Conservation (phyloP, 495 filamentous ascomycete genomes). For the Aspergillus taichungensis region DNA sequence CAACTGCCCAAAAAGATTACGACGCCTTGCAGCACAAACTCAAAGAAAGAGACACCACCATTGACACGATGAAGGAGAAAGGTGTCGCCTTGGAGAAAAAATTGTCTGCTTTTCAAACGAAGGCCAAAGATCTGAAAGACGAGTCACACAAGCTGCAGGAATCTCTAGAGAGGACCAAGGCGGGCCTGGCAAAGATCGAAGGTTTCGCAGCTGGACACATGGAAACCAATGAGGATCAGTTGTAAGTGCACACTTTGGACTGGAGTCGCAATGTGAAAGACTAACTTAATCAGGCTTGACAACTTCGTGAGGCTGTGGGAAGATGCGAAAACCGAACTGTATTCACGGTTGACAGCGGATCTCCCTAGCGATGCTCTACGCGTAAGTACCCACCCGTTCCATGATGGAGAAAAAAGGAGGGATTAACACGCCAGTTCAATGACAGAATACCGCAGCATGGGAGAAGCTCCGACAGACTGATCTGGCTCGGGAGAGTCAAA, state of each 20-base stretch:
- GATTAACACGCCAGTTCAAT: background rate
- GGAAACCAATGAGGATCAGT: slow-evolving; percentile 4
- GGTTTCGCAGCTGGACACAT: slow-evolving; percentile 5
- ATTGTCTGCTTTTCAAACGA: background rate
- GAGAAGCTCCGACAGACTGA: slow-evolving; percentile 4
- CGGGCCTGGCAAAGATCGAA: slow-evolving; percentile 3
- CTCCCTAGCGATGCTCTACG: slow-evolving; percentile 8
- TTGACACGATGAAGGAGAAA: slow-evolving; percentile 8
- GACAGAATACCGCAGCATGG: slow-evolving; percentile 5
- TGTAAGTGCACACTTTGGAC: slow-evolving; percentile 6
- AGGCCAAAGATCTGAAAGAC: slow-evolving; percentile 3
- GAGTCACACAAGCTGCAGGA: slow-evolving; percentile 3
- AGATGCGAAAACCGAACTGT: slow-evolving; percentile 7
- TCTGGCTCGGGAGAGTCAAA: background rate
- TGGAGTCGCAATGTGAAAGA: background rate
- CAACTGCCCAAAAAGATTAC: slow-evolving; percentile 6
- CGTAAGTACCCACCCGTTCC: slow-evolving; percentile 4
- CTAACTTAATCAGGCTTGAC: slow-evolving; percentile 7
- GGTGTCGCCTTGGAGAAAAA: slow-evolving; percentile 4
- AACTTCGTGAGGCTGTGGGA: slow-evolving; percentile 9
- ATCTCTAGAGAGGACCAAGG: slow-evolving; percentile 3
- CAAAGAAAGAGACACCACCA: slow-evolving; percentile 8
- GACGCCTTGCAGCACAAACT: slow-evolving; percentile 6
- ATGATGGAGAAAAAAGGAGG: background rate
- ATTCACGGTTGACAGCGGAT: slow-evolving; percentile 7